These are phyloP conservation scores for Begonia fuchsioides DNA, from an alignment of 306 rosid genomes.

Conservation along the genomic window DNA sequence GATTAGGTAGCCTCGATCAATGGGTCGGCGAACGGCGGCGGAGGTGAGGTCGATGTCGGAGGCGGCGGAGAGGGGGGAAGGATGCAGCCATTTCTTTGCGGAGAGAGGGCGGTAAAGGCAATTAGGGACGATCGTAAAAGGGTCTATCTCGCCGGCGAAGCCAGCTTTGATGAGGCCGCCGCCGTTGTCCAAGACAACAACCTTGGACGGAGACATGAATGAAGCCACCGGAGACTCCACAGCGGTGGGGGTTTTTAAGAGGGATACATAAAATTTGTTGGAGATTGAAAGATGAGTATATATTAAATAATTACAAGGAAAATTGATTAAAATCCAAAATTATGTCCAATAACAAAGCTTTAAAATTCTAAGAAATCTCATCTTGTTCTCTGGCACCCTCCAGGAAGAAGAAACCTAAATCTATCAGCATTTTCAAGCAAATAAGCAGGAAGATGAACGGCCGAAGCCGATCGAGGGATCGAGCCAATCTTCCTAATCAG, in stretches of 20 bases:
- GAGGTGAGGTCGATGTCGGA: constrained; percentile 63
- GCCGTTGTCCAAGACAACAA: constrained; percentile 85
- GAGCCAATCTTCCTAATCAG: constrained; percentile 73
- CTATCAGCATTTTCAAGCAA: constrained; percentile 64
- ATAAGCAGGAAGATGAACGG: constrained; percentile 73
- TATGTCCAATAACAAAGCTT: no score
- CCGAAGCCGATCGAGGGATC: constrained; percentile 72
- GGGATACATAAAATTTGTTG: no score
- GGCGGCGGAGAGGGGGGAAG: constrained; percentile 23
- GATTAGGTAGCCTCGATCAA: constrained; percentile 79
- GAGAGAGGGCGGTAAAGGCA: constrained; percentile 58
- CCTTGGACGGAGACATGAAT: constrained; percentile 18
- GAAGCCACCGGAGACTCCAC: no score
- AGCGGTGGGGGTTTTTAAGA: no score
- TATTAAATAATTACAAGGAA: no score
- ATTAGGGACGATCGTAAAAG: constrained; percentile 50
- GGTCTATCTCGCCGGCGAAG: constrained; percentile 64
- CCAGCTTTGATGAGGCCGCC: constrained; percentile 90
- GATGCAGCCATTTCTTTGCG: constrained; percentile 79
- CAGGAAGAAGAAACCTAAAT: constrained; percentile 75
- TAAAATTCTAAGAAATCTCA: no score
- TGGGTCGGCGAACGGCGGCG: constrained; percentile 79
- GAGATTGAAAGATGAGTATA: no score
- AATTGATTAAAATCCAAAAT: no score
- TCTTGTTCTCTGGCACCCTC: constrained; percentile 61